Evolutionary conservation across 2,329 filamentous ascomycete species (phyloP).

Genomic region (Sordariomycetes sp.): DNA sequence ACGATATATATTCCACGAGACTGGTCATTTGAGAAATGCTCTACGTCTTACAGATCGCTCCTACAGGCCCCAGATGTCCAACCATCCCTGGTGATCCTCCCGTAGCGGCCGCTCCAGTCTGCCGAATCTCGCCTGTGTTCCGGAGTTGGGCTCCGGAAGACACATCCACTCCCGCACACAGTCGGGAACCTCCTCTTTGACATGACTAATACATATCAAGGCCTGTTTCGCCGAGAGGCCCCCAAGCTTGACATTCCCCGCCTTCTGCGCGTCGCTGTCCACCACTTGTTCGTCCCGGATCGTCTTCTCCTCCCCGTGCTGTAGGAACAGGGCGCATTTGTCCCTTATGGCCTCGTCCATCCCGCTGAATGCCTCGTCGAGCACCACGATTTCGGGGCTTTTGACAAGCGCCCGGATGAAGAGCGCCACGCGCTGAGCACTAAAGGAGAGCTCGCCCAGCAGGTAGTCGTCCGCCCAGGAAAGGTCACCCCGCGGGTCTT

Average conservation of each 20-base stretch:
- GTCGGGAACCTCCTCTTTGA: slow-evolving; percentile 80
- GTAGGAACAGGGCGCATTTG: slow-evolving; percentile 76
- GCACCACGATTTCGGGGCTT: slow-evolving; percentile 67
- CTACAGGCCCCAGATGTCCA: slow-evolving; percentile 48
- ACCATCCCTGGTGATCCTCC: slow-evolving; percentile 47
- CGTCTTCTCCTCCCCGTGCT: slow-evolving; percentile 44
- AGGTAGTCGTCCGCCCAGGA: slow-evolving; percentile 57
- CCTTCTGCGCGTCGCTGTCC: slow-evolving; percentile 32
- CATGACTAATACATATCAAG: slow-evolving; percentile 84
- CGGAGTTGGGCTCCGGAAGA: slow-evolving; percentile 64
- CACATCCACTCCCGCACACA: slow-evolving; percentile 78
- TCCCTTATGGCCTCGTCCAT: slow-evolving; percentile 77
- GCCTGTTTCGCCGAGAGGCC: slow-evolving; percentile 66
- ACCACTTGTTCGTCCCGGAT: slow-evolving; percentile 24
- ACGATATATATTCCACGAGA: not conserved
- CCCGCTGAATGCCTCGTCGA: slow-evolving; percentile 82
- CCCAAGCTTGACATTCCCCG: slow-evolving; percentile 36
- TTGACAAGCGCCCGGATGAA: slow-evolving; percentile 77
- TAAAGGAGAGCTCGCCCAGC: slow-evolving; percentile 70
- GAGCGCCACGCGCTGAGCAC: slow-evolving; percentile 72
- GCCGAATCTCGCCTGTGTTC: slow-evolving; percentile 51
- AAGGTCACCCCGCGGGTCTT: slow-evolving; percentile 7
- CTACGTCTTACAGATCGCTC: not conserved
- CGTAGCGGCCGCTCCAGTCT: slow-evolving; percentile 50
- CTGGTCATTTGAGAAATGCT: not conserved